Evolutionary conservation across 148 eudicot genomes (phyloP), one percentile per base, ranked within the genome.

Genomic region (Rhododendron henanense): DNA sequence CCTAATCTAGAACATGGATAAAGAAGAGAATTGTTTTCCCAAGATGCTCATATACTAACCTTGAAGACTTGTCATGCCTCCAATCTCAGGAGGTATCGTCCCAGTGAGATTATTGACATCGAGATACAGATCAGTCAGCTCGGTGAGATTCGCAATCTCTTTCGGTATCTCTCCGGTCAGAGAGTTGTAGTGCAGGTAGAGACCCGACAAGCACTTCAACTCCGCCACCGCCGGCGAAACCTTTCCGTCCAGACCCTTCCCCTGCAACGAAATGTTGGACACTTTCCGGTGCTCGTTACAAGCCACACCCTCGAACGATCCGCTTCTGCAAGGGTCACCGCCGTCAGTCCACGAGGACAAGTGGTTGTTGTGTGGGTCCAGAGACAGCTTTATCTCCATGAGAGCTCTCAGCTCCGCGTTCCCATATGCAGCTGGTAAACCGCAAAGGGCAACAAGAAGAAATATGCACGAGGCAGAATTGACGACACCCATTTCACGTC

Each of bases 271-370:
- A 33, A 96, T 95, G 83, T 96, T 96, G 0, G 94, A 94, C 81
- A 96, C 96, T 90, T 92, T 95, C 81, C 93, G 85, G 78, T 87
- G 92, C n/a, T 88, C 91, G 59, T 95, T 95, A 71, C 99, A 96
- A n/a, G 92, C 96, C 39, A 96, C 96, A 51, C 99, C 99, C 78
- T 85, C 88, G 35, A 96, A 95, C 2, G 92, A 23, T 31, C 41
- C 76, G 69, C 90, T 93, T 79, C 98, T 93, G 78, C 99, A 96
- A 13, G 97, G 99, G 89, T 96, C 97, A 25, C 96, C 96, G 76
- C 81, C 82, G 55, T 14, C 48, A 18, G 88, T 59, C 99, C 99
- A 96, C 6, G 99, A 87, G 2, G 81, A 83, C 78, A 96, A 87
- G 86, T 84, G 21, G 87, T 90, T 92, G 91, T 92, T 93, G 48